Conservation (phyloP, 1,284 basidiomycete genomes). For the Rugiboletus extremiorientalis region DNA sequence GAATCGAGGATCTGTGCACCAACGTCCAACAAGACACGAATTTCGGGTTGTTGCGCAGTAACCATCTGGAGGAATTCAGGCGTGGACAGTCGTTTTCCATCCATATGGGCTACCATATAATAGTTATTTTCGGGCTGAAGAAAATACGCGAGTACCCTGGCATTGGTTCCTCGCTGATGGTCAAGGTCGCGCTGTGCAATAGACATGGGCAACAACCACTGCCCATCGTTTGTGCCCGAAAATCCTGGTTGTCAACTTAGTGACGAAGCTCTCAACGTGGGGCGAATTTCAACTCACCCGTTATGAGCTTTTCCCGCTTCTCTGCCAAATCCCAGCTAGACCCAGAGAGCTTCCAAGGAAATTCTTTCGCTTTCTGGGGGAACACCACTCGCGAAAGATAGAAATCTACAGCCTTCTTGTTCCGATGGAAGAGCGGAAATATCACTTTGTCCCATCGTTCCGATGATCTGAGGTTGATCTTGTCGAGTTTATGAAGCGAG, state of each 20-base stretch:
- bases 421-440: constrained; percentile 37
- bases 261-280: too few relatives aligned
- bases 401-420: constrained; percentile 46
- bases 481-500: constrained; percentile 30
- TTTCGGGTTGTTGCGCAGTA: constrained; percentile 30
- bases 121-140: constrained; percentile 43
- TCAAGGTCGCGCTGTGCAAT: not conserved
- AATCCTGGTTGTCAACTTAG: constrained; percentile 1
- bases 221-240: constrained; percentile 3
- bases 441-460: constrained; percentile 33
- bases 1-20: constrained; percentile 55
- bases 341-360: constrained; percentile 42
- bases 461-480: constrained; percentile 42
- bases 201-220: constrained; percentile 4
- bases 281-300: not conserved
- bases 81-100: constrained; percentile 25
- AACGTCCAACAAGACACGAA: constrained; percentile 49
- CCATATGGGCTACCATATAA: constrained; percentile 27
- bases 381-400: constrained; percentile 36
- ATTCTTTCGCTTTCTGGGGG: constrained; percentile 39
- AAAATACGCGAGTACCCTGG: constrained; percentile 44
- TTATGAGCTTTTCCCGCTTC: not conserved
- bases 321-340: constrained; percentile 54
- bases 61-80: constrained; percentile 35
- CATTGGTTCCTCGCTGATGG: not conserved